A percentile compares a stretch with the other conserved stretches of the same genome.
Conservation (phyloP, 2,329 filamentous ascomycete species). For the Colletotrichum sp. region DNA sequence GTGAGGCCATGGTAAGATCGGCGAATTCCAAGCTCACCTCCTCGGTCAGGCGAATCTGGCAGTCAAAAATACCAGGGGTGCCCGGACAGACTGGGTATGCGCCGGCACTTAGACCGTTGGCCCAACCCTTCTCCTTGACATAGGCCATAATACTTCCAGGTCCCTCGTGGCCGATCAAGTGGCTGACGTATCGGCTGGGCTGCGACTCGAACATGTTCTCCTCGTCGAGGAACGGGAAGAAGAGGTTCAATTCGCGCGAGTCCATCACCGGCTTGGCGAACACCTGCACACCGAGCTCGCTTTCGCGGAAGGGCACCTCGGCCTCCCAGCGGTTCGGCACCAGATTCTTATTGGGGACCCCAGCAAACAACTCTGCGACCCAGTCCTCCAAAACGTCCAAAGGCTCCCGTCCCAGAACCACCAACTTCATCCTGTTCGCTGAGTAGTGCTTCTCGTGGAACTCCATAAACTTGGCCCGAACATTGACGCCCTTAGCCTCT, state of each 20-base stretch:
- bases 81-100: constrained; percentile 79
- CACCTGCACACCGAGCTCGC: constrained; percentile 68
- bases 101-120: constrained; percentile 81
- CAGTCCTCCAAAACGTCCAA: constrained; percentile 84
- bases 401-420: constrained; percentile 81
- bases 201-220: constrained; percentile 80
- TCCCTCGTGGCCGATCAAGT: constrained; percentile 90
- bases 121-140: constrained; percentile 90
- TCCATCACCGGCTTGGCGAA: constrained; percentile 95
- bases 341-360: constrained; percentile 82
- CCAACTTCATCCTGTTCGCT: constrained; percentile 91
- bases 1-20: not conserved
- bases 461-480: constrained; percentile 89
- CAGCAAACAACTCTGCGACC: constrained; percentile 83
- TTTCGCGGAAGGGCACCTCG: constrained; percentile 53
- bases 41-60: constrained; percentile 81
- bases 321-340: constrained; percentile 61
- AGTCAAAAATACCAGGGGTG: constrained; percentile 76
- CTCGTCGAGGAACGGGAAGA: constrained; percentile 86
- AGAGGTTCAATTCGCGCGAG: constrained; percentile 77
- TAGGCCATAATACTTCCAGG: constrained; percentile 91
- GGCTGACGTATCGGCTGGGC: constrained; percentile 84
- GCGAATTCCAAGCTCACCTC: constrained; percentile 57
- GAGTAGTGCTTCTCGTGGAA: constrained; percentile 92
- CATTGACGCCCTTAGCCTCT: constrained; percentile 79